Evolutionary conservation across 257 asterid genomes (phyloP).

Genomic region (Ilex aquifolium): DNA sequence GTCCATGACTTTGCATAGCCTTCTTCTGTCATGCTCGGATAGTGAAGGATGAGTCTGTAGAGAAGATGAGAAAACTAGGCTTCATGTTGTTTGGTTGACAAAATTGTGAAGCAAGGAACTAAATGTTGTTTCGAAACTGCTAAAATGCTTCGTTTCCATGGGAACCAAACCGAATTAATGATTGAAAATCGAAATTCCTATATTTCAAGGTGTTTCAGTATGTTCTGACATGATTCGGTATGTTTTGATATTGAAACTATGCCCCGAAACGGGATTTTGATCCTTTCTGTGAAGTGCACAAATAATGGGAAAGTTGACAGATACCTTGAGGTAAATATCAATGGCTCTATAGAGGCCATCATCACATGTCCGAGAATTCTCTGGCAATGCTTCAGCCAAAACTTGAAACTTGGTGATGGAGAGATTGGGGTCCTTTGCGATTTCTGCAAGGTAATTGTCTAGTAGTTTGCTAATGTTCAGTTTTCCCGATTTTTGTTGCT

Average conservation of each 20-base stretch:
- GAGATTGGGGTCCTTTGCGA: conserved; percentile 69
- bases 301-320: neutral
- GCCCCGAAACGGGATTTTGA: no score
- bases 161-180: no score
- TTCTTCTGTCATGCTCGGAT: conserved; percentile 68
- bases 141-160: no score
- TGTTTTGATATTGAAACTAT: no score
- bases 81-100: neutral
- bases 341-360: conserved; percentile 87
- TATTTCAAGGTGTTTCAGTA: no score
- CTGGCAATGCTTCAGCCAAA: conserved; percentile 69
- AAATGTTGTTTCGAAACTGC: no score
- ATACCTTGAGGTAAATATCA: conserved; percentile 76
- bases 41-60: conserved; percentile 62
- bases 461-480: conserved; percentile 58
- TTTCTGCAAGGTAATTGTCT: conserved; percentile 76
- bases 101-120: no score
- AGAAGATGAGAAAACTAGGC: conserved; percentile 6
- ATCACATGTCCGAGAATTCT: conserved; percentile 51
- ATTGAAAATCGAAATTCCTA: no score
- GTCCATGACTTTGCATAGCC: conserved; percentile 72
- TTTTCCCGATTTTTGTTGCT: conserved; percentile 31
- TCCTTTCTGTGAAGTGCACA: neutral
- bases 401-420: conserved; percentile 52
- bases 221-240: no score